A percentile compares a stretch with the other conserved stretches of the same genome.
Conservation (phyloP, 2,329 filamentous ascomycete genomes). For the Scleromitrula shiraiana region DNA sequence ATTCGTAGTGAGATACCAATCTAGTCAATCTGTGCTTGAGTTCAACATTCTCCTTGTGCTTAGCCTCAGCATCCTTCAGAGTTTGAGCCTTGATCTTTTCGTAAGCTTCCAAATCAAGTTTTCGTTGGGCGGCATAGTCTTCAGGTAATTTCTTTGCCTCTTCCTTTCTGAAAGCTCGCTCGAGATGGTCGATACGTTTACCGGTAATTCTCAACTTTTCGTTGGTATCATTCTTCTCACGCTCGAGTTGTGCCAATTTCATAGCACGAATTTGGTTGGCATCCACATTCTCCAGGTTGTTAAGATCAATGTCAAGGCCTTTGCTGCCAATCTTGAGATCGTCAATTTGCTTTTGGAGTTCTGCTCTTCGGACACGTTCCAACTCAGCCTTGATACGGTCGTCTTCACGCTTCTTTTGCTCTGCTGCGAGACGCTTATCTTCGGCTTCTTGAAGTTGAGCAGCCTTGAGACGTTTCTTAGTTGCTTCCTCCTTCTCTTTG, state of each 20-base stretch:
- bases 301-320: conserved; percentile 64
- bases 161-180: conserved; percentile 93
- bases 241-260: conserved; percentile 92
- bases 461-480: conserved; percentile 76
- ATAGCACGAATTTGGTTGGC: conserved; percentile 84
- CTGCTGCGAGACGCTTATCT: conserved; percentile 78
- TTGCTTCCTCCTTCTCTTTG: conserved; percentile 88
- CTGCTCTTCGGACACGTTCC: conserved; percentile 83
- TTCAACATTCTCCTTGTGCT: conserved; percentile 86
- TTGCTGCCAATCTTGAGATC: conserved; percentile 88
- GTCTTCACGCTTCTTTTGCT: conserved; percentile 84
- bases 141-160: conserved; percentile 83
- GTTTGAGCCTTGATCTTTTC: conserved; percentile 72
- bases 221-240: conserved; percentile 93
- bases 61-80: conserved; percentile 70
- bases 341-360: conserved; percentile 85
- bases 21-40: conserved; percentile 88
- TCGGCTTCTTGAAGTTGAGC: conserved; percentile 87
- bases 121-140: conserved; percentile 78
- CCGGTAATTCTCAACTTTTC: conserved; percentile 85
- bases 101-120: conserved; percentile 70
- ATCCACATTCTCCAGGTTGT: conserved; percentile 79
- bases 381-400: conserved; percentile 80
- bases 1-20: conserved; percentile 76
- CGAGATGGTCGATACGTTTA: conserved; percentile 93